A percentile compares a stretch with the other conserved stretches of the same genome.
phyloP scores from a whole-genome alignment of 352 stramenopile genomes.

The Elongisporangium anandrum region DNA sequence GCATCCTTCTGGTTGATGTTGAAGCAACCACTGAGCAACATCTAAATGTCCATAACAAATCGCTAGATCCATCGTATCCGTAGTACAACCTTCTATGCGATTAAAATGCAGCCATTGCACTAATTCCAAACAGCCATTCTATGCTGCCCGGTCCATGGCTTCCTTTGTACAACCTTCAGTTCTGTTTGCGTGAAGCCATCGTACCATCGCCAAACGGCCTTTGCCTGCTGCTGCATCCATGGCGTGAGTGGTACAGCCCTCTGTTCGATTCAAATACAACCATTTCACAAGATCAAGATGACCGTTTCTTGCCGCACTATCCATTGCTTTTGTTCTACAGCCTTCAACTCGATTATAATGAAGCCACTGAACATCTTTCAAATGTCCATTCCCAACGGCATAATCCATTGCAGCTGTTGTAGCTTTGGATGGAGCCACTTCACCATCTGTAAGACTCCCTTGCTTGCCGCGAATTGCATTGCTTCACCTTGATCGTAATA shows the following conservation, averaged over 20 bases:
- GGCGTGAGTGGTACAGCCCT: constrained; percentile 23
- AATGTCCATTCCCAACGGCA: too few species aligned
- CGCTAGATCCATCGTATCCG: too few species aligned
- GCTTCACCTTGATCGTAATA: constrained; percentile 10
- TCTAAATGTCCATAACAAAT: too few species aligned
- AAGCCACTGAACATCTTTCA: too few species aligned
- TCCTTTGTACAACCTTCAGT: constrained; percentile 16
- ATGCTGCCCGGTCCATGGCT: constrained; percentile 23
- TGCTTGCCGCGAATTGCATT: constrained; percentile 12
- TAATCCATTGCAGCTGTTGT: too few species aligned
- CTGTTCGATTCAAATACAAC: constrained; percentile 22
- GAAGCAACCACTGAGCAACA: too few species aligned
- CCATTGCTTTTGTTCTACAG: constrained; percentile 20
- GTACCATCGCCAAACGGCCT: constrained; percentile 22
- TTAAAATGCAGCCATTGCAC: constrained; percentile 30
- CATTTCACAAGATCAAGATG: constrained; percentile 20
- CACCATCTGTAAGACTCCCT: too few species aligned
- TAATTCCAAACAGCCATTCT: constrained; percentile 20
- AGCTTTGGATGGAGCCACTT: too few species aligned
- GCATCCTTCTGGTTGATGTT: too few species aligned
- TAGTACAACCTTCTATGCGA: too few species aligned
- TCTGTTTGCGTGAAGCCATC: constrained; percentile 32
- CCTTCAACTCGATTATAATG: too few species aligned
- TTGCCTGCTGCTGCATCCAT: constrained; percentile 33
- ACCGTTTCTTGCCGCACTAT: constrained; percentile 23